Evolutionary conservation across 1,284 basidiomycete species (phyloP).

Genomic region (Cronartium ribicola): DNA sequence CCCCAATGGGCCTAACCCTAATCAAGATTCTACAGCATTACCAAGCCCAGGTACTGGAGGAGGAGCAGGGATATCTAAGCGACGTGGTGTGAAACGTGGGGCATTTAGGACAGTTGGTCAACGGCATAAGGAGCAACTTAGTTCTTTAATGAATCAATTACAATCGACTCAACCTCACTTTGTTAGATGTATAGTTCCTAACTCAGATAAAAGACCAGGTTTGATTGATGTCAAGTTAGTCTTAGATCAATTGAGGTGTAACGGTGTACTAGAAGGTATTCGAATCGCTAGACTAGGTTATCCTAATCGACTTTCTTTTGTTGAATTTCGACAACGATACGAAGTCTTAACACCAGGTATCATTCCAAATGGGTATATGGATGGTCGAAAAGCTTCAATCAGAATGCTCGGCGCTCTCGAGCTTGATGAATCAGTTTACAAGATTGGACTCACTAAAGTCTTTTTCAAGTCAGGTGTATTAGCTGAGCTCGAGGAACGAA

Average conservation of each 20-base stretch:
- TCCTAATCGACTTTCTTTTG: constrained; percentile 91
- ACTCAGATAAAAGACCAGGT: constrained; percentile 83
- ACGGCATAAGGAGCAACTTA: constrained; percentile 91
- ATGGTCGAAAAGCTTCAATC: constrained; percentile 86
- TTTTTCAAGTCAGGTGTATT: constrained; percentile 99
- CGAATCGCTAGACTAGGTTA: constrained; percentile 96
- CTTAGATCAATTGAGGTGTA: constrained; percentile 92
- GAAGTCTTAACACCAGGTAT: constrained; percentile 91
- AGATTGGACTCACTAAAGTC: constrained; percentile 93
- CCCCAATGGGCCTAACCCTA: constrained; percentile 47
- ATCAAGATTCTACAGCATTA: constrained; percentile 57
- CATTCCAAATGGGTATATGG: constrained; percentile 90
- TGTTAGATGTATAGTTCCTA: constrained; percentile 96
- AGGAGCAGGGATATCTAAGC: constrained; percentile 5
- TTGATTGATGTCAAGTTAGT: constrained; percentile 90
- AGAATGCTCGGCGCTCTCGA: constrained; percentile 89
- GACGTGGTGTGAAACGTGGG: constrained; percentile 83
- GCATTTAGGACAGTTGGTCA: constrained; percentile 95
- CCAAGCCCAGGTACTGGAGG: constrained; percentile 52
- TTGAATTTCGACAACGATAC: constrained; percentile 95
- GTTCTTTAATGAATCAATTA: constrained; percentile 85
- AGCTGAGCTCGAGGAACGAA: constrained; percentile 91
- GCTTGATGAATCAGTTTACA: constrained; percentile 76
- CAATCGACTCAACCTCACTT: constrained; percentile 96
- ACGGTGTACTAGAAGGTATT: constrained; percentile 98